Evolutionary conservation across 1,139 yeast species (phyloP), one percentile per base, ranked within the genome.

Genomic region (Yamadazyma atmosphaerica): DNA sequence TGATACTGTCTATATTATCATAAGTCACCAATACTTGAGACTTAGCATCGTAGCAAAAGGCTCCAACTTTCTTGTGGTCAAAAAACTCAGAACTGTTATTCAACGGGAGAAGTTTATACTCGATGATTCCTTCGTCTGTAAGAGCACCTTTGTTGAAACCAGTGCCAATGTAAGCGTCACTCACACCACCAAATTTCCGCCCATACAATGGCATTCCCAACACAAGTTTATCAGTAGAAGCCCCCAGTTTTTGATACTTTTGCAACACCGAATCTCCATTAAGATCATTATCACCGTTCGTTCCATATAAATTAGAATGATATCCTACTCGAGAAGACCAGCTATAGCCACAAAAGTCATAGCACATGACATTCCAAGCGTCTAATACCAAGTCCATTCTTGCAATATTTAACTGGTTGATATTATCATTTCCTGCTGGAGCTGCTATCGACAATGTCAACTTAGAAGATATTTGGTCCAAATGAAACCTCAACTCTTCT

Each of bases 181-280:
- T 52, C 0, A 74, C 74, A 1, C 60, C 60, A 25, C 47, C 51
- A 52, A 88, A 90, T 0, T 79, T 72, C 36, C 96, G 69, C 0
- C 96, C 98, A 58, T 89, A 92, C 18, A 81, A 66, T 0, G 98
- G 97, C 83, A 90, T 85, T 0, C 98, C 98, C 37, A 92, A 52
- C 1, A 84, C 68, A n/a, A 92, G 49, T 51, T 86, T 85, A 1
- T 51, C 35, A 0, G 81, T 50, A 0, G 63, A 46, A 0, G 83
- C 70, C 0, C 83, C 82, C 1, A 52, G 52, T 0, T 43, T 33
- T 0, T 61, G 39, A 58, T 79, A 84, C 35, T 57, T 59, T 1
- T 57, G 44, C 0, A 89, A 65, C 0, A 84, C 77, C 4, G 61
- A 60, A 41, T 78, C 76, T 1, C 69, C 79, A 46, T 70, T 72